A percentile compares a stretch with the other conserved stretches of the same genome.
Conservation (phyloP, 2,329 filamentous ascomycete species). For the Aureobasidium sp. region DNA sequence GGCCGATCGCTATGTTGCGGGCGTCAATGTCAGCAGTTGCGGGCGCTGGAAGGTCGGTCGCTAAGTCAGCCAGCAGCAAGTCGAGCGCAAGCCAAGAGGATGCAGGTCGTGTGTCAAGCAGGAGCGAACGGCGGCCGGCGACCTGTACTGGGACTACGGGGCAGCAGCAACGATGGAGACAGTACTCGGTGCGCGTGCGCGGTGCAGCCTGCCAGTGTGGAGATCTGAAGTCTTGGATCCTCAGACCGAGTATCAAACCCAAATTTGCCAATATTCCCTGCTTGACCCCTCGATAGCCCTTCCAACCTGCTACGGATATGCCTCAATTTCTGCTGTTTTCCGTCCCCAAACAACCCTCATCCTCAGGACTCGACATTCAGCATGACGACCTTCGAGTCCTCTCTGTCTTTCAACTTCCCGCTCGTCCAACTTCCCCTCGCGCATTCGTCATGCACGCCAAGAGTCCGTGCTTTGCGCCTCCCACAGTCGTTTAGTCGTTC, state of each 20-base stretch:
- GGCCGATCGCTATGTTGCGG: background rate
- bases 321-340: background rate
- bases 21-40: background rate
- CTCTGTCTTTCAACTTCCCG: background rate
- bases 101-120: background rate
- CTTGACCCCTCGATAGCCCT: background rate
- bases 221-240: background rate
- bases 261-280: background rate
- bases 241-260: background rate
- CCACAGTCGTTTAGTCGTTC: background rate
- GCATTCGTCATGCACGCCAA: constrained; percentile 9
- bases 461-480: background rate
- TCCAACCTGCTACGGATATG: background rate
- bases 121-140: background rate
- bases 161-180: background rate
- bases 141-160: background rate
- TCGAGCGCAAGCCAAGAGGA: background rate
- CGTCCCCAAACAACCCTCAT: too few species aligned
- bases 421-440: constrained; percentile 7
- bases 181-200: background rate
- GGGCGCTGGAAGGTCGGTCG: background rate
- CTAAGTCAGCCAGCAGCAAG: background rate
- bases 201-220: background rate
- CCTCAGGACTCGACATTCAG: background rate
- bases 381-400: background rate